phyloP scores from a whole-genome alignment of 495 filamentous ascomycete genomes.

The Zalerion maritima region DNA sequence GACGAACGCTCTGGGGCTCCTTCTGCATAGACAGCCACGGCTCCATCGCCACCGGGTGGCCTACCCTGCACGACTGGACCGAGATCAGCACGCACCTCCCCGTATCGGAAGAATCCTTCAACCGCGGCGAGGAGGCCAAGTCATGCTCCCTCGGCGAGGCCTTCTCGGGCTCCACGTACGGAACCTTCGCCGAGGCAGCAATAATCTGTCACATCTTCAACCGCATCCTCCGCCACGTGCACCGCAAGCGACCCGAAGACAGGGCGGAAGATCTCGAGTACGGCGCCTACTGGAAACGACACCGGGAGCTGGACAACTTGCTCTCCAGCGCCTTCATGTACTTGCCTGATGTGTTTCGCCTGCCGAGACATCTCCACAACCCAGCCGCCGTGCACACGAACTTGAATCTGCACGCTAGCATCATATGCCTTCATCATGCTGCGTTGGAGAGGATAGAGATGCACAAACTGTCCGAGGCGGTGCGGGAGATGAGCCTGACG shows the following conservation, averaged over 20 bases:
- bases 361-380: slow-evolving; percentile 23
- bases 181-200: slow-evolving; percentile 23
- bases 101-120: slow-evolving; percentile 26
- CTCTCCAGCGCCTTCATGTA: slow-evolving; percentile 32
- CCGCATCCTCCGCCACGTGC: slow-evolving; percentile 25
- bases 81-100: slow-evolving; percentile 31
- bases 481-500: slow-evolving; percentile 17
- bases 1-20: slow-evolving; percentile 36
- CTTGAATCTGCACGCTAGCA: slow-evolving; percentile 27
- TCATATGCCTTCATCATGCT: slow-evolving; percentile 29
- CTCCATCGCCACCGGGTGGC: slow-evolving; percentile 33
- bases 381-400: slow-evolving; percentile 26
- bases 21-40: slow-evolving; percentile 36
- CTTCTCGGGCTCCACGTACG: slow-evolving; percentile 22
- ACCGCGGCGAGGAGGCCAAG: slow-evolving; percentile 17
- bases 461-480: slow-evolving; percentile 15
- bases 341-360: slow-evolving; percentile 24
- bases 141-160: slow-evolving; percentile 19
- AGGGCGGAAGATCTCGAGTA: slow-evolving; percentile 21
- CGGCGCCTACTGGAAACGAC: slow-evolving; percentile 30
- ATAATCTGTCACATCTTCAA: slow-evolving; percentile 27
- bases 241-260: slow-evolving; percentile 24
- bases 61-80: slow-evolving; percentile 23
- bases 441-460: slow-evolving; percentile 27
- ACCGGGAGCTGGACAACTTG: slow-evolving; percentile 30